phyloP scores from a whole-genome alignment of 1,284 basidiomycete genomes.

The Fomitopsis betulina region DNA sequence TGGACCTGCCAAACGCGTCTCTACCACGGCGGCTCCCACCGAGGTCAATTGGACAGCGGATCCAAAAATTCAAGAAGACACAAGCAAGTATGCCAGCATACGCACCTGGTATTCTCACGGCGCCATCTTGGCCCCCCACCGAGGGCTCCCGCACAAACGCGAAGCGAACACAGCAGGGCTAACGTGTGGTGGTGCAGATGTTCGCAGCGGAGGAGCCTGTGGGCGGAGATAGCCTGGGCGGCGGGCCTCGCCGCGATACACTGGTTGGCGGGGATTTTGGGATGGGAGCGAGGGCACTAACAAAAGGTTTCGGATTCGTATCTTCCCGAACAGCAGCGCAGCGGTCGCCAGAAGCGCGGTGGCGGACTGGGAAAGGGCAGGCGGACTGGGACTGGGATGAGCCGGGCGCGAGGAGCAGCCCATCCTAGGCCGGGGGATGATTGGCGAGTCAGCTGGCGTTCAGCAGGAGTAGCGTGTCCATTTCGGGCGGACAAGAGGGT shows the following conservation, averaged over 20 bases:
- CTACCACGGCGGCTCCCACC: not conserved
- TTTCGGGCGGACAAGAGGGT: not conserved
- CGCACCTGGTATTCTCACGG: slow-evolving; percentile 5
- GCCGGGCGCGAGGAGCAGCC: not conserved
- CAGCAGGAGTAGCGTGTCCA: not conserved
- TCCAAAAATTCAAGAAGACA: not conserved
- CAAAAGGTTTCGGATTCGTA: not conserved
- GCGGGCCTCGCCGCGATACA: not conserved
- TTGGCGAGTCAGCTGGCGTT: slow-evolving; percentile 2
- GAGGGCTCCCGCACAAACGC: slow-evolving; percentile 1
- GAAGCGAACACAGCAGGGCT: not conserved
- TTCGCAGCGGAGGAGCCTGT: not conserved
- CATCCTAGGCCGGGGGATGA: not conserved
- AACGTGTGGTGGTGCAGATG: not conserved
- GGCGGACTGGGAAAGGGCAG: not conserved
- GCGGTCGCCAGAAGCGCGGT: not conserved
- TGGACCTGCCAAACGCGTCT: not conserved
- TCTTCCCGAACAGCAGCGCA: not conserved
- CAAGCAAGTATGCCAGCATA: not conserved
- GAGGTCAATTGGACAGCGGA: not conserved
- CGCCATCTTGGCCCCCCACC: not conserved
- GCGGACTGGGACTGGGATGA: not conserved
- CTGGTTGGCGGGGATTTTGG: not conserved
- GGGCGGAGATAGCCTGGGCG: not conserved
- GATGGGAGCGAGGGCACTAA: not conserved